These are phyloP conservation scores for Diplocarpon rosae DNA, from an alignment of 2,329 filamentous ascomycete species.

Conservation along the genomic window DNA sequence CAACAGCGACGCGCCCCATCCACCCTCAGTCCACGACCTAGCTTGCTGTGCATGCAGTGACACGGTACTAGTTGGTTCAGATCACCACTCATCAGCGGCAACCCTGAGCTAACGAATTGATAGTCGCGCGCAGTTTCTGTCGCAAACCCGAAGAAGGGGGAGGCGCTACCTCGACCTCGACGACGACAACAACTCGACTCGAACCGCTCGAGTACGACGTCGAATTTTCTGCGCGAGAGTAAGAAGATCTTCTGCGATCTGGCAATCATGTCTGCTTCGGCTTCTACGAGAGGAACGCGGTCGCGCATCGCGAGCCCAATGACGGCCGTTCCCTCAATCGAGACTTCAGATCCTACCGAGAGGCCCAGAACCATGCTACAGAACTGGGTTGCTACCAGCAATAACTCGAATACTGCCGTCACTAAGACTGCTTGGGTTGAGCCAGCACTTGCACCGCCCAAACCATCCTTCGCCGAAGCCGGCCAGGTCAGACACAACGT, in stretches of 20 bases:
- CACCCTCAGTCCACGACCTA: conserved; percentile 11
- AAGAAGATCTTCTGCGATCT: no score
- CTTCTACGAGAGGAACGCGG: no score
- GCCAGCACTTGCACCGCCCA: conserved; percentile 40
- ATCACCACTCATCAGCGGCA: conserved; percentile 1
- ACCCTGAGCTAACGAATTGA: conserved; percentile 16
- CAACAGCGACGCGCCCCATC: background rate
- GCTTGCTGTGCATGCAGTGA: conserved; percentile 13
- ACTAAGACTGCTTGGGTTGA: conserved; percentile 39
- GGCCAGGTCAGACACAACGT: conserved; percentile 66
- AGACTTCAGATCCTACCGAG: background rate
- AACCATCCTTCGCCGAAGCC: conserved; percentile 63
- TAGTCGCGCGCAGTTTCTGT: conserved; percentile 16
- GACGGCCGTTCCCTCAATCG: no score
- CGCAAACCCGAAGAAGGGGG: conserved; percentile 12
- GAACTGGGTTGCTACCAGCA: conserved; percentile 7
- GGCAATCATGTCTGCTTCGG: no score
- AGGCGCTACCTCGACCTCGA: conserved; percentile 11
- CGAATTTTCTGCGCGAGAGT: no score
- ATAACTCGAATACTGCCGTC: background rate
- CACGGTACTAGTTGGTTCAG: conserved; percentile 18
- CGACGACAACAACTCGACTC: background rate
- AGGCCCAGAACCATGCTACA: conserved; percentile 22
- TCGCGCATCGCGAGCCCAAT: no score
- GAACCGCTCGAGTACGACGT: no score